phyloP scores from a whole-genome alignment of 768 basidiomycete genomes.

The Podaxis carcinomalis region DNA sequence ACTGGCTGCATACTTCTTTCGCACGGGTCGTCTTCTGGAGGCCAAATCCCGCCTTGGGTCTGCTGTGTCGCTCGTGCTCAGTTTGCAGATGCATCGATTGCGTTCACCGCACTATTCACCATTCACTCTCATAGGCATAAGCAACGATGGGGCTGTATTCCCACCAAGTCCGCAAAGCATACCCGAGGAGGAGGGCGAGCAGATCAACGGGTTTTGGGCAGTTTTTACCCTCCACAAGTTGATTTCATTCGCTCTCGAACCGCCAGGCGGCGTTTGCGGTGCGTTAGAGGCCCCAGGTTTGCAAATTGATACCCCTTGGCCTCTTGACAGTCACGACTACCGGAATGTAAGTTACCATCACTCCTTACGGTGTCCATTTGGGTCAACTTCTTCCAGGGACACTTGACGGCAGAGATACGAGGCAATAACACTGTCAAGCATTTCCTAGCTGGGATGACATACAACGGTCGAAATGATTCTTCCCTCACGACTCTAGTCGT shows the following conservation, averaged over 20 bases:
- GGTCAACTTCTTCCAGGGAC: constrained; percentile 30
- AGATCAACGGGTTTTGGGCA: constrained; percentile 65
- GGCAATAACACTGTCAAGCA: constrained; percentile 44
- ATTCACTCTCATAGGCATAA: constrained; percentile 31
- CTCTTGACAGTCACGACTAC: constrained; percentile 36
- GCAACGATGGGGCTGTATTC: constrained; percentile 38
- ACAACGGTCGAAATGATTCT: constrained; percentile 27
- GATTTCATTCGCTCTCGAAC: constrained; percentile 49
- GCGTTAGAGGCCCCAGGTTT: constrained; percentile 46
- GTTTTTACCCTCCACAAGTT: constrained; percentile 56
- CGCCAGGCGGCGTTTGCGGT: constrained; percentile 49
- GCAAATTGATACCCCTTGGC: constrained; percentile 53
- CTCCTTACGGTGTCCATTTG: constrained; percentile 1
- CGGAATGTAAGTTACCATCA: constrained; percentile 26
- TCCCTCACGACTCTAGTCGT: constrained; percentile 39
- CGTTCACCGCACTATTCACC: constrained; percentile 33
- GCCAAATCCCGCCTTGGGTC: constrained; percentile 55
- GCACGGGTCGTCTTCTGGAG: constrained; percentile 52
- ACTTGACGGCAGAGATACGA: constrained; percentile 38
- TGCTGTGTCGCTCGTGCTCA: constrained; percentile 46
- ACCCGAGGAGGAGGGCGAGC: constrained; percentile 63
- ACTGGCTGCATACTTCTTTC: constrained; percentile 63
- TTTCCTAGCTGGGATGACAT: constrained; percentile 37
- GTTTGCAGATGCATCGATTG: constrained; percentile 44
- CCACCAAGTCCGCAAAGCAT: constrained; percentile 36